These are phyloP conservation scores for Tremella yokohamensis DNA, from an alignment of 768 basidiomycete species.

Conservation along the genomic window DNA sequence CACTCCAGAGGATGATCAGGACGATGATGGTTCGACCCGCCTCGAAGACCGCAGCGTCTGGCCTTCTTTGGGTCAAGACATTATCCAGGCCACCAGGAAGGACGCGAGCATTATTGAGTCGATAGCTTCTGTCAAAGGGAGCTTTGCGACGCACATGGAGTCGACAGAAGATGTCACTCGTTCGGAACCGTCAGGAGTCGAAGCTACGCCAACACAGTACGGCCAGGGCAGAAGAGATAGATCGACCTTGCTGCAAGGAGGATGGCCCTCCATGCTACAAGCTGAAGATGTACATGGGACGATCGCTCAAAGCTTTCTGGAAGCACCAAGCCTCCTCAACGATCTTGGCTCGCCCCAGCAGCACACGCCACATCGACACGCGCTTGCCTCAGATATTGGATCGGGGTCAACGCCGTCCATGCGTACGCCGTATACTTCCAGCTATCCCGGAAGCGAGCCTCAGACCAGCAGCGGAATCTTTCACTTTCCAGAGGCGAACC, in stretches of 20 bases:
- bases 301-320: background rate
- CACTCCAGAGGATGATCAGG: constrained; percentile 1
- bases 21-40: background rate
- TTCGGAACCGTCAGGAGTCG: too few species aligned
- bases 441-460: background rate
- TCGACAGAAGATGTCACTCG: too few species aligned
- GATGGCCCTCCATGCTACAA: too few species aligned
- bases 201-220: background rate
- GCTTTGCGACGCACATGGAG: too few species aligned
- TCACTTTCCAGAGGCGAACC: background rate
- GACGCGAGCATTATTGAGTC: background rate
- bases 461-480: background rate
- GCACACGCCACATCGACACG: background rate
- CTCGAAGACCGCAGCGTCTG: background rate
- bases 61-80: background rate
- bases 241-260: background rate
- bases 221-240: background rate
- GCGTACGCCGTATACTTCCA: background rate
- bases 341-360: background rate
- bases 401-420: background rate
- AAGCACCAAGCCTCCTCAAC: background rate
- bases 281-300: background rate
- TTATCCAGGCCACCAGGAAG: background rate
- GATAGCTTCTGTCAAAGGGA: background rate
- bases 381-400: background rate